A percentile compares a stretch with the other conserved stretches of the same genome.
phyloP scores from a whole-genome alignment of 768 basidiomycete species.

The Termitomyces sp. region DNA sequence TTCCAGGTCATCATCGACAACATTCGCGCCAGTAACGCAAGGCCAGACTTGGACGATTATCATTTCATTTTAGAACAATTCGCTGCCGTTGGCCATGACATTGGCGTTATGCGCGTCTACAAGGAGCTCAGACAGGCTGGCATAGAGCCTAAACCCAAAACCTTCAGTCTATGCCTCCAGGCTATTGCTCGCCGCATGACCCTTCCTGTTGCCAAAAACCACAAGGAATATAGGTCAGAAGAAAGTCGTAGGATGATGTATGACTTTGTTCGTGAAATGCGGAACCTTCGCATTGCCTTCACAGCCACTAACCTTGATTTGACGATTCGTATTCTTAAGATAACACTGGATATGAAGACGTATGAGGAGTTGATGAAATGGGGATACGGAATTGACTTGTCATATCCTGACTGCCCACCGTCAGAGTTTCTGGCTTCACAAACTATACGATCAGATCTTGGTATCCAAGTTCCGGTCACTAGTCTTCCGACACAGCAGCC shows the following conservation, averaged over 20 bases:
- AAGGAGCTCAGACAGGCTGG: constrained; percentile 45
- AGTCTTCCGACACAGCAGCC: constrained; percentile 28
- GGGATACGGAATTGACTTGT: constrained; percentile 73
- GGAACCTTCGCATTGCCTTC: constrained; percentile 35
- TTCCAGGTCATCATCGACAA: constrained; percentile 64
- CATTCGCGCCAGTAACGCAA: constrained; percentile 49
- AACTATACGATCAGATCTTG: constrained; percentile 5
- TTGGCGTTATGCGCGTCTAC: constrained; percentile 55
- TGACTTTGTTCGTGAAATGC: constrained; percentile 56
- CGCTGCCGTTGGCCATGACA: constrained; percentile 66
- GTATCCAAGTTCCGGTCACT: not conserved
- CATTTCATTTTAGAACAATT: constrained; percentile 72
- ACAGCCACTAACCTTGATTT: constrained; percentile 63
- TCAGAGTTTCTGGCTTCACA: constrained; percentile 31
- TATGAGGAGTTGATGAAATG: constrained; percentile 59
- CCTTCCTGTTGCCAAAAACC: constrained; percentile 42
- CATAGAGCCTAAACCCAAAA: constrained; percentile 43
- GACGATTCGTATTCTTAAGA: constrained; percentile 61
- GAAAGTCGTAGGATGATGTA: constrained; percentile 43
- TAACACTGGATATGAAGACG: constrained; percentile 46
- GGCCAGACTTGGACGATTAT: constrained; percentile 59
- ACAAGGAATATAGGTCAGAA: constrained; percentile 27
- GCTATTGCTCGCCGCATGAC: constrained; percentile 64
- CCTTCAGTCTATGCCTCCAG: constrained; percentile 61
- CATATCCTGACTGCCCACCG: constrained; percentile 64